Percentiles rank a stretch among this genome's conserved stretches.
phyloP scores from a whole-genome alignment of 2,329 filamentous ascomycete genomes.

The Ascochyta lentis region DNA sequence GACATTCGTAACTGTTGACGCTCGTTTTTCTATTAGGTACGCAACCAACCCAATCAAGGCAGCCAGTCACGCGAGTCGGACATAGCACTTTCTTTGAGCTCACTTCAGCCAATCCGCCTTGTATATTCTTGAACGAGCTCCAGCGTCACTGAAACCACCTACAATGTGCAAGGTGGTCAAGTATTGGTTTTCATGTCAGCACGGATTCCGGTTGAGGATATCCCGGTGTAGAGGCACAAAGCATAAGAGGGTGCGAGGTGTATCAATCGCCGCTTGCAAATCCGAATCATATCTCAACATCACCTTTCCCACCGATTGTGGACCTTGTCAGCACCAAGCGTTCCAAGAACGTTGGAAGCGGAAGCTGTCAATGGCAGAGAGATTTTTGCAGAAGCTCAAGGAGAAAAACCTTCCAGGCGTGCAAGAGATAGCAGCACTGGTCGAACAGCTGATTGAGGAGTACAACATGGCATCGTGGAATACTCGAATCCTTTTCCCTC shows the following conservation, averaged over 20 bases:
- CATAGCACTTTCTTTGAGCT: neutral
- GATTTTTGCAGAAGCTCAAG: slow-evolving; percentile 13
- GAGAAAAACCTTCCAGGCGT: slow-evolving; percentile 9
- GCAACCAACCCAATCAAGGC: neutral
- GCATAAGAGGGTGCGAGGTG: slow-evolving; percentile 24
- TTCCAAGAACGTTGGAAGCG: slow-evolving; percentile 28
- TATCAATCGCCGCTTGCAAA: slow-evolving; percentile 33
- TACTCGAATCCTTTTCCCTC: slow-evolving; percentile 14
- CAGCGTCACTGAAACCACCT: neutral
- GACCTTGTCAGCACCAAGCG: slow-evolving; percentile 27
- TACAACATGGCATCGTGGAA: slow-evolving; percentile 24
- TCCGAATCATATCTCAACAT: slow-evolving; percentile 34
- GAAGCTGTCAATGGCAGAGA: slow-evolving; percentile 23
- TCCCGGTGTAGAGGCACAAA: slow-evolving; percentile 47
- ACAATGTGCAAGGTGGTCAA: slow-evolving; percentile 49
- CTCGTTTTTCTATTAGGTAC: neutral
- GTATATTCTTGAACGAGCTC: neutral
- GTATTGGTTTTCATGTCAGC: slow-evolving; percentile 43
- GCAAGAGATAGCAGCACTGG: slow-evolving; percentile 12
- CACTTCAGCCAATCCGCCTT: neutral
- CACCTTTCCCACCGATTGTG: slow-evolving; percentile 23
- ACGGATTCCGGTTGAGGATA: slow-evolving; percentile 33
- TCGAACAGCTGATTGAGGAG: slow-evolving; percentile 20
- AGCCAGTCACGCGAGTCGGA: neutral
- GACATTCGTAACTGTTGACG: neutral